Conservation (phyloP, 164 flowering plant species). For the Malania oleifera region DNA sequence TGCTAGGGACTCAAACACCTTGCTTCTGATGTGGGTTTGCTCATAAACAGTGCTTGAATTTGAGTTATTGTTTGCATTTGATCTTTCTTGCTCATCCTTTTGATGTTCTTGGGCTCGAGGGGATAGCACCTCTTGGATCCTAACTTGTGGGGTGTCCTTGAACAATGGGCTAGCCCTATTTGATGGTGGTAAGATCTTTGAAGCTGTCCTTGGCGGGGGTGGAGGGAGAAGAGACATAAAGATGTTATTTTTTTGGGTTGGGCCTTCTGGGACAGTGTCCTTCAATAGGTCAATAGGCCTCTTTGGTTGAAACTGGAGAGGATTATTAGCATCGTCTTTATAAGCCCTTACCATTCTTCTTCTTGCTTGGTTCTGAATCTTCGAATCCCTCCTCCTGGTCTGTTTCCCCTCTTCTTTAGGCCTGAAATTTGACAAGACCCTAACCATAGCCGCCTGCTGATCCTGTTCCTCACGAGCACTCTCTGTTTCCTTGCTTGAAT, state of each 20-base stretch:
- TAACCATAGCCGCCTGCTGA: constrained; percentile 41
- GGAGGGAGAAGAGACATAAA: constrained; percentile 36
- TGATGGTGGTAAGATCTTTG: constrained; percentile 33
- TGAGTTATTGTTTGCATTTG: constrained; percentile 9
- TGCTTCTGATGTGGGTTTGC: constrained; percentile 12
- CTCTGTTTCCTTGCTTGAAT: constrained; percentile 24
- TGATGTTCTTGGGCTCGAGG: constrained; percentile 27
- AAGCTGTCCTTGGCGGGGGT: constrained; percentile 30
- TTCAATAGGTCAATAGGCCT: constrained; percentile 22
- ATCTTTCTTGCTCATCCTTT: constrained; percentile 35
- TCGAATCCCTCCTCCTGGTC: constrained; percentile 27
- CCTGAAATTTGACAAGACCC: constrained; percentile 37
- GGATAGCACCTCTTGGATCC: constrained; percentile 13
- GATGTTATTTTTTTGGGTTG: constrained; percentile 24
- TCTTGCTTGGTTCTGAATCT: constrained; percentile 31
- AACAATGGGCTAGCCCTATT: constrained; percentile 6
- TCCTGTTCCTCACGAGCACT: constrained; percentile 42
- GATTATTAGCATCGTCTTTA: constrained; percentile 7
- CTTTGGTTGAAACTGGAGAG: constrained; percentile 23
- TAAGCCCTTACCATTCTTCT: constrained; percentile 26
- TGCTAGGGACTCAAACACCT: constrained; percentile 8
- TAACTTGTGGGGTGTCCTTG: constrained; percentile 16
- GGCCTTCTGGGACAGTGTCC: constrained; percentile 18
- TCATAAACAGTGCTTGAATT: constrained; percentile 8
- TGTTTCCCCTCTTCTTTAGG: constrained; percentile 36